Base-by-base conservation (phyloP, 2,329 filamentous ascomycete species). In the Colletotrichum sp. region DNA sequence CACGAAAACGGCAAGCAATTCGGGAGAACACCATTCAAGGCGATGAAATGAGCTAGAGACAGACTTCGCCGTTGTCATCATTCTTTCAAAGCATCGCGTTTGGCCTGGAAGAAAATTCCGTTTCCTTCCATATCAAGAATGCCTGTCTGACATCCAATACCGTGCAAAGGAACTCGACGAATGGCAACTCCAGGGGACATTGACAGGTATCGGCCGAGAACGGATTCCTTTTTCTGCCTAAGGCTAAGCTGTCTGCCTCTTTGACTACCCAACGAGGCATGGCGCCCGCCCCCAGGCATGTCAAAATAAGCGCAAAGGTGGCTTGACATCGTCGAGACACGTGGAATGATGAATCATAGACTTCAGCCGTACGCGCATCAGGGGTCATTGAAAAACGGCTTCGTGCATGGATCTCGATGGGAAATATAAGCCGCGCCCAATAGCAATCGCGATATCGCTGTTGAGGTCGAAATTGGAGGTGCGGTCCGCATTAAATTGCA, bases 321-420 rank as follows among this genome's bases (percentile, higher is more conserved):
- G 67, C 71, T 73, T 70, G 18, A 58, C 13, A 14, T 4, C 5
- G 4, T 13, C 21, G 12, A 65, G 59, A 61, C 68, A 62, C 38
- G 18, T 71, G 62, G 62, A 32, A 63, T 43, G 38, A 75, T 75
- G 73, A 75, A 48, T 68, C 73, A 72, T 72, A 21, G 69, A 68
- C 38, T n/a, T 63, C 56, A 72, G 38, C 43, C 26, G 61, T 66
- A 55, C 7, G 12, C 12, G 2, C 4, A 6, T 18, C 30, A 10
- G 21, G 14, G 5, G n/a, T 2, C 7, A 2, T 14, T 21, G 16
- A 24, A 30, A 1, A 12, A 6, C 2, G 3, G 13, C 62, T 26
- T 21, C 10, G 16, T 43, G 9, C 9, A 14, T 7, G 24, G 26
- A 30, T 59, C 7, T 52, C 18, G 13, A 62, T 30, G 10, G 16